Percentiles rank a stretch among this genome's conserved stretches.
Evolutionary conservation across 2,329 filamentous ascomycete genomes (phyloP).

Genomic region (Colletotrichum falcatum): DNA sequence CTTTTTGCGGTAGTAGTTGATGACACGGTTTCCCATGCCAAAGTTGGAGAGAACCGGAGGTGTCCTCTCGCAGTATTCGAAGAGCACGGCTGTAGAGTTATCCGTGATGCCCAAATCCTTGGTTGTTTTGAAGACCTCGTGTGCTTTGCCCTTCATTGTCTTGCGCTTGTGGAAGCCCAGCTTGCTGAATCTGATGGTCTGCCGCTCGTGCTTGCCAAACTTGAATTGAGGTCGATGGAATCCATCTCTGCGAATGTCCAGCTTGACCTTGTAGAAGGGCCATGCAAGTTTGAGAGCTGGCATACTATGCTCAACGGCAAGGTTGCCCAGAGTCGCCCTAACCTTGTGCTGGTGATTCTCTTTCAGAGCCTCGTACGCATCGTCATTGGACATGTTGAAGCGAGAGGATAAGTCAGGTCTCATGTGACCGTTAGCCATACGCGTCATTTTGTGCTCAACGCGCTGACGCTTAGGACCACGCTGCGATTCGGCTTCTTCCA

Average conservation of each 20-base stretch:
- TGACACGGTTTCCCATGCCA: constrained; percentile 94
- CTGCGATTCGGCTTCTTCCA: constrained; percentile 80
- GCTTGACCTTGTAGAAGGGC: constrained; percentile 93
- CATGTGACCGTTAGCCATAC: constrained; percentile 75
- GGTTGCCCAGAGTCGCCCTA: constrained; percentile 88
- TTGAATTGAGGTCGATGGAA: constrained; percentile 86
- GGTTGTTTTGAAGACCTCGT: constrained; percentile 82
- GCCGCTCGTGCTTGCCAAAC: constrained; percentile 75
- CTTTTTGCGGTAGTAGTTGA: constrained; percentile 96
- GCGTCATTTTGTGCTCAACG: constrained; percentile 69
- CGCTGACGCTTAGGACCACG: constrained; percentile 70
- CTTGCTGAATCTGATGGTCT: constrained; percentile 78
- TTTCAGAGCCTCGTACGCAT: constrained; percentile 94
- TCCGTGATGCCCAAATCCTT: constrained; percentile 89
- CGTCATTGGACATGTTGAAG: constrained; percentile 97
- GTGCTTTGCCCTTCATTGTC: constrained; percentile 82
- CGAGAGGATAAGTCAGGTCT: constrained; percentile 80
- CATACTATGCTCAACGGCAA: constrained; percentile 94
- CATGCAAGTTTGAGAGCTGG: constrained; percentile 92
- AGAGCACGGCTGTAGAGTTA: constrained; percentile 86
- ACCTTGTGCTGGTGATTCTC: constrained; percentile 98
- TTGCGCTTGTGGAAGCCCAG: constrained; percentile 83
- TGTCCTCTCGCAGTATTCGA: constrained; percentile 96
- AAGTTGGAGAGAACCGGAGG: constrained; percentile 95
- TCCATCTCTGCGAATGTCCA: constrained; percentile 79